Percentiles rank a stretch among this genome's conserved stretches.
phyloP scores from a whole-genome alignment of 129 eudicot genomes.

The Saposhnikovia divaricata region DNA sequence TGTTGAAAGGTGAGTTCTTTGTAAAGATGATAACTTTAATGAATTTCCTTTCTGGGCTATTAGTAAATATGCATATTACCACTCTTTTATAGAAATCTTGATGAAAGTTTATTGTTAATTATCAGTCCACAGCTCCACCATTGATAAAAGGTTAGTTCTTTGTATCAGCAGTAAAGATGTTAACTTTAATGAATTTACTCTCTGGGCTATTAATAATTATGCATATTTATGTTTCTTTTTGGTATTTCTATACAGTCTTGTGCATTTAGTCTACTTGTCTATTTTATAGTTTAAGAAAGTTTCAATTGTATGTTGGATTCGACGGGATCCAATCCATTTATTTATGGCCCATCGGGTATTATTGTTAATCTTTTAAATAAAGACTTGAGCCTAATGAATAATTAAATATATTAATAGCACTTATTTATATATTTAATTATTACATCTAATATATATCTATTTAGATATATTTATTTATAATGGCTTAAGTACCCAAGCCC shows the following conservation, averaged over 20 bases:
- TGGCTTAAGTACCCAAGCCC: too few species aligned
- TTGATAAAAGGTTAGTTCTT: slow-evolving; percentile 14
- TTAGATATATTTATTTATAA: too few species aligned
- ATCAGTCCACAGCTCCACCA: slow-evolving; percentile 7
- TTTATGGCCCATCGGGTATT: too few species aligned
- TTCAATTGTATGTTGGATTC: too few species aligned
- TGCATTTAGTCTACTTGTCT: background rate
- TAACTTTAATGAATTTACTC: slow-evolving; percentile 1
- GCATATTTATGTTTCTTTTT: background rate
- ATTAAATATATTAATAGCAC: too few species aligned
- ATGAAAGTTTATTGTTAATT: background rate
- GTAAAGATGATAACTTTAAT: slow-evolving; percentile 9
- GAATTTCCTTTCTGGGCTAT: background rate
- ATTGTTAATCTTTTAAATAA: too few species aligned
- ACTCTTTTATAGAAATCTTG: slow-evolving; percentile 6
- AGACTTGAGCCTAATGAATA: too few species aligned
- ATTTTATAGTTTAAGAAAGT: background rate
- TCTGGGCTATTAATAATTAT: slow-evolving; percentile 3
- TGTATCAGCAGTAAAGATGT: background rate
- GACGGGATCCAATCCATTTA: too few species aligned
- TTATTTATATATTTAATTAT: too few species aligned
- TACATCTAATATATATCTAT: too few species aligned
- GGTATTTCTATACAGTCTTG: background rate
- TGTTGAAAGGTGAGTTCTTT: slow-evolving; percentile 14
- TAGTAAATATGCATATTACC: background rate